Conservation (phyloP, 139 green algal genomes). For the Coccomyxa sp. region DNA sequence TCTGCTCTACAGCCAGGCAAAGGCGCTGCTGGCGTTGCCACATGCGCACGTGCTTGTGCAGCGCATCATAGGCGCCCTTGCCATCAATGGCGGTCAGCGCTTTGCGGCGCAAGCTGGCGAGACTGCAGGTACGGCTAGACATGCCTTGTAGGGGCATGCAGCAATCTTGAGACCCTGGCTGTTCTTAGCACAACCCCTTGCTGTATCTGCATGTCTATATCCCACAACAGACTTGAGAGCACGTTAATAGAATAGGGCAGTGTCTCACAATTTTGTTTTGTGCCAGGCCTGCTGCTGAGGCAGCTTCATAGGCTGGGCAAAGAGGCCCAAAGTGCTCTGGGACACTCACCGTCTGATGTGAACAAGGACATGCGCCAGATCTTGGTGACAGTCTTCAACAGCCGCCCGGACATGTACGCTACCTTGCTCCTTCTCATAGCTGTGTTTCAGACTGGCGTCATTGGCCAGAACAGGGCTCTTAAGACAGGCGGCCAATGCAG, state of each 20-base stretch:
- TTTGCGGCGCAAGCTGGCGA: constrained; percentile 1
- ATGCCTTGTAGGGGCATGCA: too few species aligned
- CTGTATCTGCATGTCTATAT: too few species aligned
- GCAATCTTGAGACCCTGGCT: too few species aligned
- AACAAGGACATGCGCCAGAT: constrained; percentile 3
- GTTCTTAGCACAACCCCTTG: too few species aligned
- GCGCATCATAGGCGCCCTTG: constrained; percentile 3
- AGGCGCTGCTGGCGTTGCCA: constrained; percentile 1
- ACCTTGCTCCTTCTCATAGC: not conserved
- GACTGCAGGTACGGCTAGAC: not conserved
- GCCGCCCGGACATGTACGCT: not conserved
- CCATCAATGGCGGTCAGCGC: not conserved
- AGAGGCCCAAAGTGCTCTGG: not conserved
- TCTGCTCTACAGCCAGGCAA: constrained; percentile 11
- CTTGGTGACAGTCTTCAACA: constrained; percentile 1
- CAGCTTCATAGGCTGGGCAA: not conserved
- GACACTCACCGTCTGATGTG: not conserved
- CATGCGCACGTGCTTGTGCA: not conserved
- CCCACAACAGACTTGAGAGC: too few species aligned
- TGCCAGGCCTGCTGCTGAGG: constrained; percentile 2
- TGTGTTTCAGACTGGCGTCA: too few species aligned
- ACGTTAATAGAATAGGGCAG: too few species aligned
- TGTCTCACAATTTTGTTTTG: too few species aligned
- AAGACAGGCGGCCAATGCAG: too few species aligned
- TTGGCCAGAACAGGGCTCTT: too few species aligned